These are phyloP conservation scores for Quercus wislizeni DNA, from an alignment of 306 rosid species.

Conservation along the genomic window DNA sequence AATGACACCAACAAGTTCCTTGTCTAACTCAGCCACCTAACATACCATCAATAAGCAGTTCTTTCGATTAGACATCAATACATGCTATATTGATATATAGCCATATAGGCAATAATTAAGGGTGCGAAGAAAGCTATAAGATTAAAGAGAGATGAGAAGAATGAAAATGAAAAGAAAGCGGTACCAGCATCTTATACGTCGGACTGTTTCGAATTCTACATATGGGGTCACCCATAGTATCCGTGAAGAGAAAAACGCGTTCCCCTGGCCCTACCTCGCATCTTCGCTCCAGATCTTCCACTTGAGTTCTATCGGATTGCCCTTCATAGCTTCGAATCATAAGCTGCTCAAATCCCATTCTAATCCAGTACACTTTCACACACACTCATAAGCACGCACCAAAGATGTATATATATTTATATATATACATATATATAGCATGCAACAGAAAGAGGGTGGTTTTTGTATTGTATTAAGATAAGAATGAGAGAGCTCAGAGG, in stretches of 20 bases:
- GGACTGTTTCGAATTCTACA: conserved; percentile 93
- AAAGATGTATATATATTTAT: too few relatives aligned
- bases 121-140: not conserved
- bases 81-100: too few relatives aligned
- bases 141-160: not conserved
- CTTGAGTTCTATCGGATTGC: conserved; percentile 58
- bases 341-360: conserved; percentile 46
- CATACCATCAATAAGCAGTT: not conserved
- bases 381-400: not conserved
- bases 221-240: conserved; percentile 94
- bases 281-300: conserved; percentile 76
- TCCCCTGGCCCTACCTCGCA: conserved; percentile 79
- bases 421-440: not conserved
- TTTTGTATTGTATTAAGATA: not conserved
- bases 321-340: conserved; percentile 64
- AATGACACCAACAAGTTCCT: conserved; percentile 74
- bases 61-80: conserved; percentile 2
- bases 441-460: conserved; percentile 4
- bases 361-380: not conserved
- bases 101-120: not conserved
- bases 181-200: conserved; percentile 87
- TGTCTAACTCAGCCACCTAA: conserved; percentile 72
- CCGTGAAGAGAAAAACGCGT: conserved; percentile 79
- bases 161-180: not conserved
- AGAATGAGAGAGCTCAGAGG: conserved; percentile 24